phyloP scores from a whole-genome alignment of 495 filamentous ascomycete species.

The Pseudotulostoma volvatum region DNA sequence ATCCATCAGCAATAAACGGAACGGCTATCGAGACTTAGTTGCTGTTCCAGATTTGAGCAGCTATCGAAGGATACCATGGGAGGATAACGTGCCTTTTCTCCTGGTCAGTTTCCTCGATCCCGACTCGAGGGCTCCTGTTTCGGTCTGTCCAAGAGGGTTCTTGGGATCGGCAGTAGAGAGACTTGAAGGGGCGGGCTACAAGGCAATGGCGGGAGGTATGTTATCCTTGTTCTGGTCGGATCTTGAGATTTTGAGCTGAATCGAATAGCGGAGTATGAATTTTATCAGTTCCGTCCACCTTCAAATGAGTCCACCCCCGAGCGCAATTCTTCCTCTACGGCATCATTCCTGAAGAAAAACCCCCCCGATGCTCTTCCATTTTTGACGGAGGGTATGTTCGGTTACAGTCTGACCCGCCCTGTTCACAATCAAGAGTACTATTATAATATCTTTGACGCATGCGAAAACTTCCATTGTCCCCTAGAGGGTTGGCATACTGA shows the following conservation, averaged over 20 bases:
- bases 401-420: slow-evolving; percentile 85
- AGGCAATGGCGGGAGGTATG: slow-evolving; percentile 87
- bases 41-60: slow-evolving; percentile 66
- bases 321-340: slow-evolving; percentile 53
- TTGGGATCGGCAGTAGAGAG: slow-evolving; percentile 53
- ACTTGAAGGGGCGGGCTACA: slow-evolving; percentile 43
- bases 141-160: slow-evolving; percentile 69
- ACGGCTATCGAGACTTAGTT: slow-evolving; percentile 81
- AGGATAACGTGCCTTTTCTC: slow-evolving; percentile 84
- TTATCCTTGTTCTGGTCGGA: not conserved
- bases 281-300: slow-evolving; percentile 80
- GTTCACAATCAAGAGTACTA: slow-evolving; percentile 90
- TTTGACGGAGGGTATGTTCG: slow-evolving; percentile 94
- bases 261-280: slow-evolving; percentile 78
- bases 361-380: slow-evolving; percentile 52
- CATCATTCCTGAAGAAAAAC: slow-evolving; percentile 56
- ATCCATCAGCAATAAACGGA: slow-evolving; percentile 70
- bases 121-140: slow-evolving; percentile 35
- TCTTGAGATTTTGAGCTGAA: slow-evolving; percentile 7
- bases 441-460: slow-evolving; percentile 76
- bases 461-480: slow-evolving; percentile 61
- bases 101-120: slow-evolving; percentile 67
- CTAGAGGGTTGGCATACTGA: slow-evolving; percentile 98
- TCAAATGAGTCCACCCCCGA: slow-evolving; percentile 26
- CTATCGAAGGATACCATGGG: slow-evolving; percentile 90